Conservation (phyloP, 768 basidiomycete species). For the Rhodocollybia butyracea region DNA sequence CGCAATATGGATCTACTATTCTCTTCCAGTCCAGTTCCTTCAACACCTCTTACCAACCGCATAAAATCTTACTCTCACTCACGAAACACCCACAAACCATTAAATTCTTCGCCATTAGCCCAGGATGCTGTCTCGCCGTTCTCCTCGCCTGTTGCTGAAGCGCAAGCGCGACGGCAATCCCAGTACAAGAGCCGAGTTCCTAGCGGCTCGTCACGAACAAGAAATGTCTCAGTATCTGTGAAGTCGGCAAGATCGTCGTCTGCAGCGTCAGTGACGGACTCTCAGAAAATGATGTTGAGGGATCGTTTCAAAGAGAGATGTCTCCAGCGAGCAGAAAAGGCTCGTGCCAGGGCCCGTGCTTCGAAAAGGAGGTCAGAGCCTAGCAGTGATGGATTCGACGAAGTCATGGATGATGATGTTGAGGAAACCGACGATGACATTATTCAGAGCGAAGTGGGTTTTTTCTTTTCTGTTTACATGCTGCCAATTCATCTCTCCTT, state of each 20-base stretch:
- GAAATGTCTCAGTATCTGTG: constrained; percentile 8
- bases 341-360: constrained; percentile 45
- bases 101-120: constrained; percentile 52
- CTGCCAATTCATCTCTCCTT: constrained; percentile 4
- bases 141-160: constrained; percentile 43
- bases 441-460: constrained; percentile 60
- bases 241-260: constrained; percentile 6
- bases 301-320: constrained; percentile 62
- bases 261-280: constrained; percentile 31
- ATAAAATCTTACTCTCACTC: constrained; percentile 19
- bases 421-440: constrained; percentile 58
- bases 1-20: constrained; percentile 1
- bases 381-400: constrained; percentile 50
- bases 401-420: constrained; percentile 47
- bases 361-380: constrained; percentile 29
- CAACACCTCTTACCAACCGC: constrained; percentile 31
- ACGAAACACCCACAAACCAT: constrained; percentile 26
- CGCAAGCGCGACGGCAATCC: constrained; percentile 47
- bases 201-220: constrained; percentile 11
- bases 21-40: constrained; percentile 29
- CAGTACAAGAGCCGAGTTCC: constrained; percentile 47
- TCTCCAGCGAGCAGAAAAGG: constrained; percentile 56
- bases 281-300: constrained; percentile 53
- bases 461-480: neutral
- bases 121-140: constrained; percentile 32